Base-by-base conservation (phyloP, 148 eudicot species). In the Talinum fruticosum region DNA sequence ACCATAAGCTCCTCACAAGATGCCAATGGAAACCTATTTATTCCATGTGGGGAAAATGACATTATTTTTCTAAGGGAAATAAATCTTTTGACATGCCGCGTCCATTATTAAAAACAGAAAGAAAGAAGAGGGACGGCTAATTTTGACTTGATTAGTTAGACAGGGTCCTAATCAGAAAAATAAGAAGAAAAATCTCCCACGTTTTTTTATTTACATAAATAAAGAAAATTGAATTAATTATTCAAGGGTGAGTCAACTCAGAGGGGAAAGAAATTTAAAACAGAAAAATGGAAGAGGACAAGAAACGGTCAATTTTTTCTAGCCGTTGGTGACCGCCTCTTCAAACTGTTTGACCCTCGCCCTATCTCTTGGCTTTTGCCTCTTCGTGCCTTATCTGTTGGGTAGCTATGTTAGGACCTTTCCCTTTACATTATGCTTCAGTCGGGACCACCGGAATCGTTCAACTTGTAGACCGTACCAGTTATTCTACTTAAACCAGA, bases 31-130 rank as follows among this genome's bases (percentile, higher is more conserved):
- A 34, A 71, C 44, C 16, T 24, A 44, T 2, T 23, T 71, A 71
- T 71, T 71, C 34, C 54, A 71, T 44, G 49, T 71, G 57, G 47
- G 10, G 73, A 41, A 71, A 24, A 24, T 44, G 73, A 44, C 73
- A 71, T 41, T 41, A n/a, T 29, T 23, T 21, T 54, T 19, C 12
- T n/a, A n/a, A n/a, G n/a, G n/a, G n/a, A n/a, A n/a, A n/a, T n/a
- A n/a, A n/a, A 12, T 12, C 14, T 12, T 12, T 10, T n/a, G 64
- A 59, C 64, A 59, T 59, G 64, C 57, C 47, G n/a, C 29, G 5
- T 12, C 26, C 14, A 23, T 57, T 5, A 57, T 23, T 21, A 21
- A 57, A 21, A 57, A 21, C 16, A 57, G 64, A 57, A 57, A n/a
- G n/a, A 57, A 57, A n/a, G 64, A 28, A n/a, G 16, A 57, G 8